Evolutionary conservation across 306 rosid species (phyloP).

Genomic region (Sesbania bispinosa): DNA sequence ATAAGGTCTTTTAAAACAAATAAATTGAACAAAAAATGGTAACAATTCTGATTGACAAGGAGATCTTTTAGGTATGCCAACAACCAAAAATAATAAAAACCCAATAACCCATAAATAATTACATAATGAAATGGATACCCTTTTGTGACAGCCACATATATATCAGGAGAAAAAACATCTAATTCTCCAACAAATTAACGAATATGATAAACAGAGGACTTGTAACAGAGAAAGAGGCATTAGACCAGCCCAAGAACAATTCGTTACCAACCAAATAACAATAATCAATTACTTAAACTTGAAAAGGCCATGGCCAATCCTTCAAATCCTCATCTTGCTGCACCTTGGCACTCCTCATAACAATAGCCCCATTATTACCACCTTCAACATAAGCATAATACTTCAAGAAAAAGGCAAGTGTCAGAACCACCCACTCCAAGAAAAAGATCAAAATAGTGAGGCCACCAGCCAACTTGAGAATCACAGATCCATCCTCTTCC

Average conservation of each 20-base stretch:
- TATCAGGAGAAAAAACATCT: constrained; percentile 13
- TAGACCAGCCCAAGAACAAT: no score
- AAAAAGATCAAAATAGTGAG: constrained; percentile 64
- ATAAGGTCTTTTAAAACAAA: background rate
- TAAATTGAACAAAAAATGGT: background rate
- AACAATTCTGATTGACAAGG: background rate
- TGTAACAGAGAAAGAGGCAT: background rate
- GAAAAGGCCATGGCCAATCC: constrained; percentile 97
- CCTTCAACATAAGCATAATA: constrained; percentile 65
- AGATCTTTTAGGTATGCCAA: no score
- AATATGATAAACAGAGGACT: background rate
- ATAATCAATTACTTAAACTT: constrained; percentile 31
- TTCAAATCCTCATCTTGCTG: constrained; percentile 76
- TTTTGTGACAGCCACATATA: background rate
- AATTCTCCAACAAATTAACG: constrained; percentile 27
- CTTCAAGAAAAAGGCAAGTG: constrained; percentile 76
- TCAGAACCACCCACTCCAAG: constrained; percentile 84
- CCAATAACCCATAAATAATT: background rate
- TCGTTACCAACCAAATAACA: background rate
- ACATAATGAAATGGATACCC: background rate
- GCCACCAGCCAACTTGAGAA: constrained; percentile 79
- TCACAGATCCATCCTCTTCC: constrained; percentile 72
- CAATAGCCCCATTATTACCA: constrained; percentile 18
- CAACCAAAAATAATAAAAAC: background rate
- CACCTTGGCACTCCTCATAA: constrained; percentile 63